Percentiles rank a stretch among this genome's conserved stretches.
These are phyloP conservation scores for Lactarius psammicola DNA, from an alignment of 768 basidiomycete genomes.

Conservation along the genomic window DNA sequence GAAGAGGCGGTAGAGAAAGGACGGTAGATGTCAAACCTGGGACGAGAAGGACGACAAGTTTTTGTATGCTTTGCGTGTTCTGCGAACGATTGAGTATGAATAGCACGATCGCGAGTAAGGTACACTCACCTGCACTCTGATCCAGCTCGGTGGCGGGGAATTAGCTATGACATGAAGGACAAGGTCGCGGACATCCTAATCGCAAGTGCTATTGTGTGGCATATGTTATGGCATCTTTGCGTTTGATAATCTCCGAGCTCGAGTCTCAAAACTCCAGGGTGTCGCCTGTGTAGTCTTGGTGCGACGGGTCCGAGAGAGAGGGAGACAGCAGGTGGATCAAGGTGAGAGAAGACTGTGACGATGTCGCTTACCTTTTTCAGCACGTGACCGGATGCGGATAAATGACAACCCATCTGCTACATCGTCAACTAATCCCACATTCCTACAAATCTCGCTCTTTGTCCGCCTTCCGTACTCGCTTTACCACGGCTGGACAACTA, in stretches of 20 bases:
- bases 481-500: too few relatives aligned
- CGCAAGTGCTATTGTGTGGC: conserved; percentile 32
- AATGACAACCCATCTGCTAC: too few relatives aligned
- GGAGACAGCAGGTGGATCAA: conserved; percentile 20
- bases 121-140: conserved; percentile 66
- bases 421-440: too few relatives aligned
- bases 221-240: conserved; percentile 76
- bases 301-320: conserved; percentile 22
- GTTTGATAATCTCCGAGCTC: conserved; percentile 68
- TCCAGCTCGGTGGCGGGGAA: conserved; percentile 82
- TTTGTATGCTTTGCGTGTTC: conserved; percentile 73
- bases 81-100: conserved; percentile 35
- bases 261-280: conserved; percentile 80
- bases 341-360: too few relatives aligned
- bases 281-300: conserved; percentile 40
- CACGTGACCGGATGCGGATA: too few relatives aligned
- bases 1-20: conserved; percentile 68
- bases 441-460: too few relatives aligned
- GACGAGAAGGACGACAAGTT: conserved; percentile 75
- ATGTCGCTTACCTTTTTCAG: too few relatives aligned
- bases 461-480: too few relatives aligned
- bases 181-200: conserved; percentile 85
- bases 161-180: conserved; percentile 80
- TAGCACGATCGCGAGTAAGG: background rate
- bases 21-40: conserved; percentile 81